phyloP scores from a whole-genome alignment of 139 green algal genomes.

The Micractinium conductrix region DNA sequence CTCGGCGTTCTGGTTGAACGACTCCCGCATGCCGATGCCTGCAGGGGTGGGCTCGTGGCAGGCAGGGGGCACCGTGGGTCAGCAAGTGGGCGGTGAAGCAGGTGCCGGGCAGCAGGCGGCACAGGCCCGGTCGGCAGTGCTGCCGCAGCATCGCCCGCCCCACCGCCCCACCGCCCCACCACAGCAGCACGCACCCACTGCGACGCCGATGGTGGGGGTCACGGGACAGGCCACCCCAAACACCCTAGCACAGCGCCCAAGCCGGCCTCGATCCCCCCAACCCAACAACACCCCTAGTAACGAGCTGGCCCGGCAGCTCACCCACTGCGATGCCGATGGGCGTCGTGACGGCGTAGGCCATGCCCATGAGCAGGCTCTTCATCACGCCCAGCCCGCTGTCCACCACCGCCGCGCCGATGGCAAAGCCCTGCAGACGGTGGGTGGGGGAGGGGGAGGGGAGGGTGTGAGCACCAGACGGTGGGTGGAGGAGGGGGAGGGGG shows the following conservation, averaged over 20 bases:
- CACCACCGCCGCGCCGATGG: slow-evolving; percentile 28
- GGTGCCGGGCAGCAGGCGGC: neutral
- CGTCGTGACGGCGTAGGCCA: slow-evolving; percentile 28
- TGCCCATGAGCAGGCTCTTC: neutral
- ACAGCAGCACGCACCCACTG: too few relatives aligned
- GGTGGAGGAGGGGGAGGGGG: neutral
- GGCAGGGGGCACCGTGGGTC: neutral
- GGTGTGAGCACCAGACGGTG: neutral
- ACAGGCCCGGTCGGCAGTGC: too few relatives aligned
- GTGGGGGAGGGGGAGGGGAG: too few relatives aligned
- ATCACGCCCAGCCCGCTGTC: neutral
- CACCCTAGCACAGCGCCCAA: too few relatives aligned
- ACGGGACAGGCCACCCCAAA: too few relatives aligned
- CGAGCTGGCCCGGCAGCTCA: neutral
- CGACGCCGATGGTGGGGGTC: too few relatives aligned
- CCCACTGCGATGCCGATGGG: slow-evolving; percentile 30
- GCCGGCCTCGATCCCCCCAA: too few relatives aligned
- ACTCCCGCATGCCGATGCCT: slow-evolving; percentile 34
- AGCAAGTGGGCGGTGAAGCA: neutral
- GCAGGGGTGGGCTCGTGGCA: neutral
- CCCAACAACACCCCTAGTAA: too few relatives aligned
- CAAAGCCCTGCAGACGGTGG: slow-evolving; percentile 24
- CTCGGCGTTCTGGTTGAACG: slow-evolving; percentile 54
- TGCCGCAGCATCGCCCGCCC: too few relatives aligned
- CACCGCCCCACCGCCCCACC: too few relatives aligned